Evolutionary conservation across 257 asterid genomes (phyloP).

Genomic region (Sherardia arvensis): DNA sequence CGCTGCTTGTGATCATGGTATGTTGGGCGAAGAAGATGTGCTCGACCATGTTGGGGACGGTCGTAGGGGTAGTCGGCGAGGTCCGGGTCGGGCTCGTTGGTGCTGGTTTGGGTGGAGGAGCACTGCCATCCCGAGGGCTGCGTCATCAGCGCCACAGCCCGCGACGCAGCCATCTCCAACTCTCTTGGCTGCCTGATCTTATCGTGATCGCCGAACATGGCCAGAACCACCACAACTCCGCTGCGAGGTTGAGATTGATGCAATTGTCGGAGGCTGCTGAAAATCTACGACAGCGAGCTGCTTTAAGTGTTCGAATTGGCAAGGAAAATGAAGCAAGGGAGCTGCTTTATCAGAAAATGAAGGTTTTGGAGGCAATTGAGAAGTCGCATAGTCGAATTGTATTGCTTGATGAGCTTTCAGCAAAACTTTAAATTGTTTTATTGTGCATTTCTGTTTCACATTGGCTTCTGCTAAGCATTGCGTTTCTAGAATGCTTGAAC

Average conservation of each 20-base stretch:
- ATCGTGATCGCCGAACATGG: too few relatives aligned
- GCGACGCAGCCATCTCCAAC: too few relatives aligned
- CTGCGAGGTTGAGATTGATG: conserved; percentile 71
- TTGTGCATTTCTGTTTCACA: too few relatives aligned
- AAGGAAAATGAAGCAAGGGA: conserved; percentile 81
- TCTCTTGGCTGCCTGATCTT: too few relatives aligned
- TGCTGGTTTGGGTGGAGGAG: conserved; percentile 89
- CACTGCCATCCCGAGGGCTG: conserved; percentile 99
- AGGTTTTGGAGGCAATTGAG: conserved; percentile 88
- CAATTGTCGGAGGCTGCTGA: conserved; percentile 89
- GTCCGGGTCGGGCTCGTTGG: conserved; percentile 97
- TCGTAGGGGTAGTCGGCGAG: conserved; percentile 96
- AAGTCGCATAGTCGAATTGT: conserved; percentile 69
- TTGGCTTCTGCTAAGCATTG: neutral
- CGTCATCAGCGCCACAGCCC: too few relatives aligned
- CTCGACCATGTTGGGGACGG: conserved; percentile 91
- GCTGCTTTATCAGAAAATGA: conserved; percentile 66
- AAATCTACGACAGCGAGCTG: conserved; percentile 71
- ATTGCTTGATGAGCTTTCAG: conserved; percentile 64
- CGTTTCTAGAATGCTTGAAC: too few relatives aligned
- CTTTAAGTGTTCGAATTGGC: conserved; percentile 55
- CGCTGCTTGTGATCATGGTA: conserved; percentile 90
- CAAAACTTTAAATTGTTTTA: conserved; percentile 29
- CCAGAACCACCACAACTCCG: too few relatives aligned
- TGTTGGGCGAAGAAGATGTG: conserved; percentile 90